Base-by-base conservation (phyloP, 1,284 basidiomycete genomes). In the Gomphus sp. region DNA sequence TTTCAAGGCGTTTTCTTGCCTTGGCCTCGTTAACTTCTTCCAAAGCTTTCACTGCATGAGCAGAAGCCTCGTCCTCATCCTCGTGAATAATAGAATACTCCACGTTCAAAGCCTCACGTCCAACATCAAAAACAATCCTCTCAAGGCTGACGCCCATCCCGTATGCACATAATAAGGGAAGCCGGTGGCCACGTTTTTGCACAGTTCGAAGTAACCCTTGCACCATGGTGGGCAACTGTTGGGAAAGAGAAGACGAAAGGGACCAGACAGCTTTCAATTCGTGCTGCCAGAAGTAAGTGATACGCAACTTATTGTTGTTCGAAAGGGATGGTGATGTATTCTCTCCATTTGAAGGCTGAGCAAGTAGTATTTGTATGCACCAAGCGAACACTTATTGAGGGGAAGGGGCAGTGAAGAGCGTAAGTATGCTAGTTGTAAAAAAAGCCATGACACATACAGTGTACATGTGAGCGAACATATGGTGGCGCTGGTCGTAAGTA, bases 251-350 rank as follows among this genome's bases (percentile, higher is more conserved):
- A 0, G 83, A 81, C 8, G 82, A 83, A 54, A 93, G 81, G 47
- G 84, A 88, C 91, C 92, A 96, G 12, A 92, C 73, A 0, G 92
- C 84, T 62, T 89, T 87, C n/a, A 98, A 82, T 71, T 97, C 90
- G 74, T 98, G 96, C 66, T 94, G 91, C 91, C 93, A 98, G 70
- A 96, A 96, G 66, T 90, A 92, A 0, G 91, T 94, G 60, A 97
- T 82, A 25, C 89, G 84, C 28, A 93, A 72, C 66, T 62, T 18
- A 56, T 53, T 56, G 70, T 67, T 70, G 63, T 64, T 65, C 52
- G 59, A 63, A 61, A 69, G 60, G 73, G 70, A 63, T 77, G 67
- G 65, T 74, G 62, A 36, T 66, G 66, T 18, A 65, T 65, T 31
- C 73, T 64, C 62, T 68, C 59, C 60, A n/a, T 61, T 48, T 47